Evolutionary conservation across 2,329 filamentous ascomycete genomes (phyloP), one percentile per base, ranked within the genome.

Genomic region (Acrocalymma vagum): DNA sequence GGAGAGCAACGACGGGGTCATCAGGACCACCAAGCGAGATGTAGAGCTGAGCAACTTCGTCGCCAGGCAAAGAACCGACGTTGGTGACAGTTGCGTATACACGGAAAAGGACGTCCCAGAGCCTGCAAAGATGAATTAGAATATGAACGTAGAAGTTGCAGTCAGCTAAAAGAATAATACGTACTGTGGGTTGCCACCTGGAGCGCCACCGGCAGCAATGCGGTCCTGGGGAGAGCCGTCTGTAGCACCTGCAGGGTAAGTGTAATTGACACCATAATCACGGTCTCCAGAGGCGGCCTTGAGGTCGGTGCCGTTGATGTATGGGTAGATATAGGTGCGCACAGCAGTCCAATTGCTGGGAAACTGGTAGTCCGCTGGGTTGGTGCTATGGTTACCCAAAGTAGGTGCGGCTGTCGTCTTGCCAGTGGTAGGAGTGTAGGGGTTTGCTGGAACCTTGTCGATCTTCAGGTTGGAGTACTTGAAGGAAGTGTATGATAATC

Each of bases 401-500:
- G 74, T 76, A 0, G 86, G 86, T 0, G 88, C 88, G 1, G 82
- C 70, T 24, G 71, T 72, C 0, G 86, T 88, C 56, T 76, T 67
- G 43, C 87, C 88, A 1, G 71, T 75, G 0, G 84, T 83, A 0
- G 87, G 79, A 7, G 57, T 70, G 72, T 88, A 89, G 0, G 74
- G 60, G 14, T 65, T 66, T 2, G 75, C 76, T n/a, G 73, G 57
- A 31, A 72, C 69, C 54, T 80, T 79, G 51, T 73, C 57, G 22
- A 90, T 72, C 20, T 76, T 67, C 22, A 94, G 71, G 63, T 88
- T 76, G n/a, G 85, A 83, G 73, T 90, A 90, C 38, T 81, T 69
- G 62, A 95, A 93, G 3, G 79, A 89, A 1, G 88, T 90, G 77
- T 94, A 95, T 3, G 83, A 88, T 9, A 95, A 75, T 40, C 90